A percentile compares a stretch with the other conserved stretches of the same genome.
Evolutionary conservation across 1,284 basidiomycete genomes (phyloP).

Genomic region (Puccinia novopanici): DNA sequence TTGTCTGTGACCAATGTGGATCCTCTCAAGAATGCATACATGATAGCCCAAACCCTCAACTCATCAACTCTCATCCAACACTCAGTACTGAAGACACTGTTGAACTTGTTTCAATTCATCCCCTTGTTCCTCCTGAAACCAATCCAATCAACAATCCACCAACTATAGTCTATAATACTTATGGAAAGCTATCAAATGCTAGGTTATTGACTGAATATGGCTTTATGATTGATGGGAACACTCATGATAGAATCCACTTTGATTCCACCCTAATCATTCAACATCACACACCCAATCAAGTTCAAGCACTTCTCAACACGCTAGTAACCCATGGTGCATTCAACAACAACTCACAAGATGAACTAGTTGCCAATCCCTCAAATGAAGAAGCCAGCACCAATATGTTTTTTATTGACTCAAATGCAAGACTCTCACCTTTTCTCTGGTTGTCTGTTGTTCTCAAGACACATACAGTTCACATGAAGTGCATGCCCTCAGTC

Average conservation of each 20-base stretch:
- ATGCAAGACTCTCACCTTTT: slow-evolving; percentile 18
- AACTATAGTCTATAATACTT: slow-evolving; percentile 39
- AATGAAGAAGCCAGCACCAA: background rate
- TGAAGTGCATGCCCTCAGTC: background rate
- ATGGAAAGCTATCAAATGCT: slow-evolving; percentile 45
- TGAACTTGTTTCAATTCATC: background rate
- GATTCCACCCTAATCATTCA: background rate
- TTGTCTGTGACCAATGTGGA: slow-evolving; percentile 44
- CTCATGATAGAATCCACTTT: slow-evolving; percentile 35
- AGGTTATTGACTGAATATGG: slow-evolving; percentile 41
- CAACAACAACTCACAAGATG: background rate
- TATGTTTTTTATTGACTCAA: slow-evolving; percentile 23
- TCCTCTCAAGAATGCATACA: slow-evolving; percentile 30
- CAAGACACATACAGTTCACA: background rate
- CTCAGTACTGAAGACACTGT: background rate
- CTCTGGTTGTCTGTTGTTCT: slow-evolving; percentile 22
- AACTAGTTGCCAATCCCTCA: background rate
- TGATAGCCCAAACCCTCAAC: background rate
- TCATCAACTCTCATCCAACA: background rate
- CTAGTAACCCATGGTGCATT: background rate
- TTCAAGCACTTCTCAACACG: background rate
- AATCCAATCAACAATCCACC: background rate
- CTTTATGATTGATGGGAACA: slow-evolving; percentile 39
- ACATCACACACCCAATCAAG: background rate
- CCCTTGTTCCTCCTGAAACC: background rate